Conservation (phyloP, 306 rosid genomes). For the Vicia villosa region DNA sequence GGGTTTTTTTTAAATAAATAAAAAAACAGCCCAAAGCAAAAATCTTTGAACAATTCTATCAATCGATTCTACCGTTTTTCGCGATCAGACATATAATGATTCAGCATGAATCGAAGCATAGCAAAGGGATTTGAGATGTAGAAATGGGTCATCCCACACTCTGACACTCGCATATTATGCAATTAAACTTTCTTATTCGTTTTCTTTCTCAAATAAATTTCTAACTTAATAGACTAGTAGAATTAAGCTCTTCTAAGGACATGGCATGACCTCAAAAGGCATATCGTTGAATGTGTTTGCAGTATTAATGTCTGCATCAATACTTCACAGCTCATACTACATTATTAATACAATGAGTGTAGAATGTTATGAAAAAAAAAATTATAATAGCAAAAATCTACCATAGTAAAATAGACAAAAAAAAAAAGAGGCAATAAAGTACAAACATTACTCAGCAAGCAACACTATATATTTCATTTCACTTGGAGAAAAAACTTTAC, state of each 20-base stretch:
- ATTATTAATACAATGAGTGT: neutral
- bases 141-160: too few species aligned
- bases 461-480: slow-evolving; percentile 86
- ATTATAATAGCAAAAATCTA: slow-evolving; percentile 5
- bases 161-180: too few species aligned
- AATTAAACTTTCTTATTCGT: too few species aligned
- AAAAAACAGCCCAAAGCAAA: too few species aligned
- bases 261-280: slow-evolving; percentile 13
- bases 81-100: too few species aligned
- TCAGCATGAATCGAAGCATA: too few species aligned
- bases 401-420: slow-evolving; percentile 24
- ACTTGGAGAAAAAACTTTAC: slow-evolving; percentile 71
- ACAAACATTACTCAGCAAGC: slow-evolving; percentile 47
- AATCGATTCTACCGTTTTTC: too few species aligned
- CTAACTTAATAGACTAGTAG: neutral
- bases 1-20: too few species aligned
- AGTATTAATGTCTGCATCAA: slow-evolving; percentile 1
- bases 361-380: slow-evolving; percentile 2
- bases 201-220: too few species aligned
- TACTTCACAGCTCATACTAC: neutral
- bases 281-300: neutral
- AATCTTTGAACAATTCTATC: too few species aligned
- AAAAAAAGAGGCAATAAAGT: slow-evolving; percentile 17
- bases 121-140: too few species aligned
- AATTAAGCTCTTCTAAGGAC: slow-evolving; percentile 2